These are phyloP conservation scores for Aureobasidium sp. DNA, from an alignment of 2,329 filamentous ascomycete genomes.

Conservation along the genomic window DNA sequence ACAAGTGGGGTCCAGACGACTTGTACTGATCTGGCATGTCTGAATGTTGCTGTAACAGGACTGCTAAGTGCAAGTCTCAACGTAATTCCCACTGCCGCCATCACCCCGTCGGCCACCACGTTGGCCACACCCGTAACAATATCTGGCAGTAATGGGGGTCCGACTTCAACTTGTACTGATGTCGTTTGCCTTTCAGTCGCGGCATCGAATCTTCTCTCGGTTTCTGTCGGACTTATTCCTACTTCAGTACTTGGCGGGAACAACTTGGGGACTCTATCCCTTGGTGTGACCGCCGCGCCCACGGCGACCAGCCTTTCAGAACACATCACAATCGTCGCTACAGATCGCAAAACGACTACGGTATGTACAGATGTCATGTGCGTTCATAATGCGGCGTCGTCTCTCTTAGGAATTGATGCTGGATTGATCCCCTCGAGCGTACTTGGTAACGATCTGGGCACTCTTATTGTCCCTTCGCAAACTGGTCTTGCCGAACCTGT, in stretches of 20 bases:
- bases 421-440: neutral
- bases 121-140: neutral
- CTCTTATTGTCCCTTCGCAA: neutral
- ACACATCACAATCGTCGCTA: neutral
- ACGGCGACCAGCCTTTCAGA: neutral
- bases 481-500: neutral
- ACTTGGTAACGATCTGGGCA: neutral
- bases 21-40: neutral
- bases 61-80: neutral
- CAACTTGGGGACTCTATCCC: neutral
- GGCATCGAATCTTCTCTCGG: neutral
- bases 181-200: neutral
- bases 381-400: neutral
- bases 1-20: neutral
- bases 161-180: constrained; percentile 2
- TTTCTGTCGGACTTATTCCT: neutral
- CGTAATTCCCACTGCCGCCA: neutral
- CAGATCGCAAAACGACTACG: neutral
- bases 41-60: neutral
- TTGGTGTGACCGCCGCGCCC: neutral
- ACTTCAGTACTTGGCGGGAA: neutral
- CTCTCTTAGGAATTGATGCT: neutral
- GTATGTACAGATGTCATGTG: neutral
- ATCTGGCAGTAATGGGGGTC: neutral
- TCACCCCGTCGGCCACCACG: neutral